Percentiles rank a stretch among this genome's conserved stretches.
Conservation (phyloP, 805 yeast species). For the Grigorovia jiainica region DNA sequence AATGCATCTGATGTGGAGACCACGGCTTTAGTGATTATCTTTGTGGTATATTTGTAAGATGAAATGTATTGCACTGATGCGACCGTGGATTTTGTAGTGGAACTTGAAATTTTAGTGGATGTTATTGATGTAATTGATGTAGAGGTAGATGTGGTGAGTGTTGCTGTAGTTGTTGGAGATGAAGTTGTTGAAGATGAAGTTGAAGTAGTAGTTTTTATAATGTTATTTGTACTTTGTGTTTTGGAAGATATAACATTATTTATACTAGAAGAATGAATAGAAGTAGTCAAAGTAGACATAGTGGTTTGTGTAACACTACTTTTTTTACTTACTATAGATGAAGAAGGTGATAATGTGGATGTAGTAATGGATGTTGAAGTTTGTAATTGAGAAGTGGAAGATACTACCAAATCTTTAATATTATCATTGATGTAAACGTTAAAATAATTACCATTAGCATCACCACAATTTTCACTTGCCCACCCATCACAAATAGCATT, state of each 20-base stretch:
- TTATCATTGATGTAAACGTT: slow-evolving; percentile 35
- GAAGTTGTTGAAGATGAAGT: neutral
- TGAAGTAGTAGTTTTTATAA: neutral
- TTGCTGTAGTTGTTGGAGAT: neutral
- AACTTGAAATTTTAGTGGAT: neutral
- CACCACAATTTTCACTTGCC: slow-evolving; percentile 55
- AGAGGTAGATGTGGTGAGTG: neutral
- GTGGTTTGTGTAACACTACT: slow-evolving; percentile 6
- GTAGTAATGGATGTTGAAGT: neutral
- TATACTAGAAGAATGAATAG: neutral
- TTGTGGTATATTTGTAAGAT: slow-evolving; percentile 16
- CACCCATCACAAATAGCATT: slow-evolving; percentile 49
- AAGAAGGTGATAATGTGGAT: neutral
- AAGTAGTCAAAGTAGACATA: neutral
- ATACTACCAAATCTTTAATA: slow-evolving; percentile 4
- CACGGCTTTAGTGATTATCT: slow-evolving; percentile 18
- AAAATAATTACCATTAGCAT: slow-evolving; percentile 33
- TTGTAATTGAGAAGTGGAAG: no score
- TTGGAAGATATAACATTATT: neutral
- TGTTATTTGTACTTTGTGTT: neutral
- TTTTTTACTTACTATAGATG: slow-evolving; percentile 21
- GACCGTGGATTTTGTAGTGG: slow-evolving; percentile 6
- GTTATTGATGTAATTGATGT: neutral
- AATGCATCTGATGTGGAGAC: slow-evolving; percentile 15
- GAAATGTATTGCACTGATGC: slow-evolving; percentile 2